phyloP scores from a whole-genome alignment of 2,329 filamentous ascomycete species.

The Colletotrichum sublineola region DNA sequence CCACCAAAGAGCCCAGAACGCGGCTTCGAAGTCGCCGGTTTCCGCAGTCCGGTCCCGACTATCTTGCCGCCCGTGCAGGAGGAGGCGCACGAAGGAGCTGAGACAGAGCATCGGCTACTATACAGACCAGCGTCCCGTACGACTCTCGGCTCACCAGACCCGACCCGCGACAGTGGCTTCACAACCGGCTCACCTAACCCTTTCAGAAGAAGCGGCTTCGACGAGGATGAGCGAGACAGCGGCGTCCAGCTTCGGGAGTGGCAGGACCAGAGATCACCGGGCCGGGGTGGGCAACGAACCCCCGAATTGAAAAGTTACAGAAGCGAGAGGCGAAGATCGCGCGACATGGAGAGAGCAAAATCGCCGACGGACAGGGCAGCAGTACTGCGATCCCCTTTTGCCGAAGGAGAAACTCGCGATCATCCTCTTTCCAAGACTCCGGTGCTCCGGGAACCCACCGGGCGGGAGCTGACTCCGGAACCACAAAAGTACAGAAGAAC shows the following conservation, averaged over 20 bases:
- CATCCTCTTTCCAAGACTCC: conserved; percentile 55
- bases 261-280: conserved; percentile 50
- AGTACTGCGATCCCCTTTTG: conserved; percentile 44
- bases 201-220: conserved; percentile 51
- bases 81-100: conserved; percentile 62
- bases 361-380: conserved; percentile 45
- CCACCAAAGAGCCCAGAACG: conserved; percentile 23
- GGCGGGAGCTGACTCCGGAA: conserved; percentile 54
- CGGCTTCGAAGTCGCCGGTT: conserved; percentile 49
- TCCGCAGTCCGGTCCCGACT: conserved; percentile 58
- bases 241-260: conserved; percentile 68
- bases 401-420: conserved; percentile 40
- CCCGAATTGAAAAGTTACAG: conserved; percentile 34
- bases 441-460: conserved; percentile 55
- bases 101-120: conserved; percentile 46
- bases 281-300: conserved; percentile 44
- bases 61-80: conserved; percentile 66
- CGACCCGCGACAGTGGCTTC: conserved; percentile 65
- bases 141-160: conserved; percentile 49
- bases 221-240: conserved; percentile 64
- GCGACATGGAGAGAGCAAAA: conserved; percentile 32
- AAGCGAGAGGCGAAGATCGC: conserved; percentile 44
- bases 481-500: conserved; percentile 56
- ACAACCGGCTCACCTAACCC: conserved; percentile 60
- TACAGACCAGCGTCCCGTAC: conserved; percentile 40